A percentile compares a stretch with the other conserved stretches of the same genome.
These are phyloP conservation scores for Arthroderma uncinatum DNA, from an alignment of 2,329 filamentous ascomycete genomes.

Conservation along the genomic window DNA sequence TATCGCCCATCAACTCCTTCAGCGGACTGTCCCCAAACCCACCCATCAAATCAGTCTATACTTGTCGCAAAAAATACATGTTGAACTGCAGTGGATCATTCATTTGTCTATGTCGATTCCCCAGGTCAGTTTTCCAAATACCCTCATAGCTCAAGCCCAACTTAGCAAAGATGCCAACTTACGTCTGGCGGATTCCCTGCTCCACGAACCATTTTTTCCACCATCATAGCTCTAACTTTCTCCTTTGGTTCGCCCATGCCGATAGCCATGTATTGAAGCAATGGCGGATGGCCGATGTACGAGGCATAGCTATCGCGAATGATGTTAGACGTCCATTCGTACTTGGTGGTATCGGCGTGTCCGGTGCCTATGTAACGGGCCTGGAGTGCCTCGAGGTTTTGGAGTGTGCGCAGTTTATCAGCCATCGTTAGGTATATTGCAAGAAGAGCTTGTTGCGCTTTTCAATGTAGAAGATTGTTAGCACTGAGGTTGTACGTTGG, in stretches of 20 bases:
- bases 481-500: not conserved
- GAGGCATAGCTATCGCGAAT: constrained; percentile 83
- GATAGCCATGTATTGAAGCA: constrained; percentile 79
- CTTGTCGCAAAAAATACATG: not conserved
- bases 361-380: constrained; percentile 93
- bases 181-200: constrained; percentile 57
- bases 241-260: constrained; percentile 76
- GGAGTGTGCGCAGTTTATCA: constrained; percentile 93
- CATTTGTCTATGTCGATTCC: not conserved
- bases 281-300: constrained; percentile 77
- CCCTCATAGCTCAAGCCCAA: not conserved
- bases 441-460: not conserved
- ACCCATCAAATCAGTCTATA: not conserved
- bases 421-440: constrained; percentile 45
- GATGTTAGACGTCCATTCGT: constrained; percentile 96
- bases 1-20: not conserved
- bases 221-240: constrained; percentile 66
- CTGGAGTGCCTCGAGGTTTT: constrained; percentile 94
- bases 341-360: constrained; percentile 90
- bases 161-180: constrained; percentile 8
- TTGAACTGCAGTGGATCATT: not conserved
- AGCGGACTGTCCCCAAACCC: no score
- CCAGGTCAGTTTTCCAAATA: not conserved
- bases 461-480: not conserved
- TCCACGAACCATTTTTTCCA: constrained; percentile 61